Conservation (phyloP, 345 rosid species). For the Corchorus capsularis region DNA sequence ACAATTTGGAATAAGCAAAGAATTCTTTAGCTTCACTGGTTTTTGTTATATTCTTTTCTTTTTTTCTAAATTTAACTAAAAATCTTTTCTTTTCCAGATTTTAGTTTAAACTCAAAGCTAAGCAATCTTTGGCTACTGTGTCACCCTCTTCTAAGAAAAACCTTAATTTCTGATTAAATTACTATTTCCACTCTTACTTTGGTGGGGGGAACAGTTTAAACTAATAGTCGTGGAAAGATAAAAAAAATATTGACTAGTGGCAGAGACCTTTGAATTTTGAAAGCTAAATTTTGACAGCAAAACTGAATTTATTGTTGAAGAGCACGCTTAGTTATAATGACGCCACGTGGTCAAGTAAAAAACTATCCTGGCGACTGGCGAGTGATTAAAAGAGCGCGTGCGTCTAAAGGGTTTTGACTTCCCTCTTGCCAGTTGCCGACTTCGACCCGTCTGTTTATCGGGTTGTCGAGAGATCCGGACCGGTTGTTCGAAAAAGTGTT, state of each 20-base stretch:
- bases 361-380: no score
- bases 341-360: neutral
- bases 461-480: no score
- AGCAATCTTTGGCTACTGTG: constrained; percentile 12
- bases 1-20: constrained; percentile 1
- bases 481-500: no score
- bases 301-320: neutral
- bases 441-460: neutral
- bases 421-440: no score
- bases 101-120: constrained; percentile 26
- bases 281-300: neutral
- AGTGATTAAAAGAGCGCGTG: neutral
- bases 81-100: neutral
- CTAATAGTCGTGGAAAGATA: neutral
- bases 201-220: no score
- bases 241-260: neutral
- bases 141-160: neutral
- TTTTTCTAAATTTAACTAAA: neutral
- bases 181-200: no score
- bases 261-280: no score
- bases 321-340: neutral
- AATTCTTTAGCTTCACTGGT: neutral
- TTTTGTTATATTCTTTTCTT: constrained; percentile 7
- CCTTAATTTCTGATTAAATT: neutral
- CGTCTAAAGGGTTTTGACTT: neutral